Conservation (phyloP, 2,329 filamentous ascomycete genomes). For the Volutella citrinella region DNA sequence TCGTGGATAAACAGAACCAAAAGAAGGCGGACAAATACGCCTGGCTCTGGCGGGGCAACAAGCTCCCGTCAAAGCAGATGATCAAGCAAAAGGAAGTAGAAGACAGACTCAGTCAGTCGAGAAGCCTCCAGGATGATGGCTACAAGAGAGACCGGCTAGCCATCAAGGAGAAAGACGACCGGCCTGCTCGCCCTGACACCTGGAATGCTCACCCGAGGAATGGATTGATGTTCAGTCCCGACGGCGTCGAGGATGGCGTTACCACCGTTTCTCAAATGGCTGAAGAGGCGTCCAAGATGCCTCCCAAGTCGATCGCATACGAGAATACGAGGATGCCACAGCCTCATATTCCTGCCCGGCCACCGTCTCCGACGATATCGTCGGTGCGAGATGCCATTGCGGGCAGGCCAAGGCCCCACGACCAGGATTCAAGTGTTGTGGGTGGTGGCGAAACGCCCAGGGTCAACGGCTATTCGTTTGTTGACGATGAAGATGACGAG, state of each 20-base stretch:
- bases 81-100: slow-evolving; percentile 64
- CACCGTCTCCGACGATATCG: slow-evolving; percentile 79
- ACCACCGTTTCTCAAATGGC: slow-evolving; percentile 65
- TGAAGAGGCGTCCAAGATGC: slow-evolving; percentile 68
- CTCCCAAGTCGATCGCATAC: slow-evolving; percentile 75
- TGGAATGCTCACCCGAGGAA: slow-evolving; percentile 79
- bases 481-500: slow-evolving; percentile 71
- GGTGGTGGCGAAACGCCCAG: slow-evolving; percentile 72
- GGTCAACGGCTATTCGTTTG: slow-evolving; percentile 91
- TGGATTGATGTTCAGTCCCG: slow-evolving; percentile 79
- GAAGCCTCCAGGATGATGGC: slow-evolving; percentile 53
- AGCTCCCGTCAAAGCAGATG: slow-evolving; percentile 77
- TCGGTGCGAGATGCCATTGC: slow-evolving; percentile 82
- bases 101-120: slow-evolving; percentile 45
- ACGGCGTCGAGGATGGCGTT: slow-evolving; percentile 57
- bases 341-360: slow-evolving; percentile 41
- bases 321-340: slow-evolving; percentile 76
- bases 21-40: slow-evolving; percentile 80
- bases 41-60: slow-evolving; percentile 88
- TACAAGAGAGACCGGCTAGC: slow-evolving; percentile 57
- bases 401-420: slow-evolving; percentile 61
- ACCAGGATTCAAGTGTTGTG: slow-evolving; percentile 55
- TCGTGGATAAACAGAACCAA: slow-evolving; percentile 87
- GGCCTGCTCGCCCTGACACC: slow-evolving; percentile 72
- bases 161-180: slow-evolving; percentile 64